A percentile compares a stretch with the other conserved stretches of the same genome.
Conservation (phyloP, 2,329 filamentous ascomycete genomes). For the Aspergillus tamarii region DNA sequence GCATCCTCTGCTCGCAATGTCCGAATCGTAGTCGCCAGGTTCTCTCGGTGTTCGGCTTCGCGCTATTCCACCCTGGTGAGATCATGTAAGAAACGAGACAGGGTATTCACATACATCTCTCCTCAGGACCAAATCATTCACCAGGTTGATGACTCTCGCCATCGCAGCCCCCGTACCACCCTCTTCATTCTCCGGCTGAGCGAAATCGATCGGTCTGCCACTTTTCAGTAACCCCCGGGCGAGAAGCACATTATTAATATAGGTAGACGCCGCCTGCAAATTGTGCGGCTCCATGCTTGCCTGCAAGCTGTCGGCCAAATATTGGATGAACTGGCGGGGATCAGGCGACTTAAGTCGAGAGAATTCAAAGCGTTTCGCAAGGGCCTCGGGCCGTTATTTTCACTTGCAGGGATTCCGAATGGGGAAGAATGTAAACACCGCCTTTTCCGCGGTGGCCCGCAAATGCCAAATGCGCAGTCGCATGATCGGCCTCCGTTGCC, state of each 20-base stretch:
- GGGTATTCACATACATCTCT: conserved; percentile 70
- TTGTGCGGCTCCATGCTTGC: conserved; percentile 52
- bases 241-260: conserved; percentile 68
- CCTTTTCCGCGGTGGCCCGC: conserved; percentile 20
- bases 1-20: conserved; percentile 74
- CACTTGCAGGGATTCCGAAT: conserved; percentile 35
- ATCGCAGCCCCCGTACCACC: conserved; percentile 68
- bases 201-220: conserved; percentile 73
- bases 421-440: conserved; percentile 49
- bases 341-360: neutral
- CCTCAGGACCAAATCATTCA: conserved; percentile 89
- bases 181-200: conserved; percentile 67
- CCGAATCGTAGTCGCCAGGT: conserved; percentile 76
- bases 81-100: neutral
- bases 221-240: conserved; percentile 64
- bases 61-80: conserved; percentile 58
- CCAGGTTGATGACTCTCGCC: conserved; percentile 84
- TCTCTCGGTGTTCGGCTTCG: conserved; percentile 86
- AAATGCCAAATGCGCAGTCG: conserved; percentile 27
- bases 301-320: conserved; percentile 27
- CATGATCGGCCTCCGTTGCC: conserved; percentile 20
- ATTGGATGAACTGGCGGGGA: neutral
- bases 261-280: conserved; percentile 63
- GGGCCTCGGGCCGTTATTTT: conserved; percentile 16
- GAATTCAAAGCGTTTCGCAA: neutral